phyloP scores from a whole-genome alignment of 148 eudicot species.

The Mesembryanthemum crystallinum region DNA sequence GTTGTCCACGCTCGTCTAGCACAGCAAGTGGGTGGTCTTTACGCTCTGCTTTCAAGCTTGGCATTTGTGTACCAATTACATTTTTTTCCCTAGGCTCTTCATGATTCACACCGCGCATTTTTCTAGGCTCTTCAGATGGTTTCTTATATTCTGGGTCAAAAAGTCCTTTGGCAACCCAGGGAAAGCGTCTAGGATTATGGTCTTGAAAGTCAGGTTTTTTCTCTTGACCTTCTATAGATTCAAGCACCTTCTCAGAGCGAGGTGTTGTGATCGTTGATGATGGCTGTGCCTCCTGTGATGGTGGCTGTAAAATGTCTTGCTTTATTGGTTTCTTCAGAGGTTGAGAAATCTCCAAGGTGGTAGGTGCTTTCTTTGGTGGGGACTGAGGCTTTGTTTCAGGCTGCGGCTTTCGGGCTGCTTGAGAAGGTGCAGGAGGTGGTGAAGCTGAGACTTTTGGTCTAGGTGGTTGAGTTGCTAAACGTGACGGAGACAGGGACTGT shows the following conservation, averaged over 20 bases:
- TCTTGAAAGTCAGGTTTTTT: constrained; percentile 20
- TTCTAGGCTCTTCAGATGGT: constrained; percentile 24
- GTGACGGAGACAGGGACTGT: constrained; percentile 25
- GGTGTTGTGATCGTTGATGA: not conserved
- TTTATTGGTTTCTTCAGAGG: constrained; percentile 21
- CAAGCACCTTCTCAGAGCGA: not conserved
- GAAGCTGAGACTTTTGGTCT: constrained; percentile 5
- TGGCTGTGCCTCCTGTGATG: constrained; percentile 21
- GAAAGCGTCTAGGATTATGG: constrained; percentile 3
- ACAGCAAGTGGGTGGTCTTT: constrained; percentile 14
- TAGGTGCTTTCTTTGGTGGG: constrained; percentile 22
- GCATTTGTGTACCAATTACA: not conserved
- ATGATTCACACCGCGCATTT: constrained; percentile 7
- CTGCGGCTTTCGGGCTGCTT: constrained; percentile 14
- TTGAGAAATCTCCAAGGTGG: constrained; percentile 19
- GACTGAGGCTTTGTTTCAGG: constrained; percentile 22
- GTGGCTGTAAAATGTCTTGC: too few species aligned
- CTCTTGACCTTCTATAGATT: not conserved
- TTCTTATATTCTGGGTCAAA: constrained; percentile 16
- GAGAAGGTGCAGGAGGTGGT: constrained; percentile 21
- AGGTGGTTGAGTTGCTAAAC: constrained; percentile 8
- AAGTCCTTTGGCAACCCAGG: not conserved
- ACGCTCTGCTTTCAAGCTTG: constrained; percentile 5
- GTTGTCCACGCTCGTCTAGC: constrained; percentile 1
- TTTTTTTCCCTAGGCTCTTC: constrained; percentile 20